Evolutionary conservation across 768 basidiomycete genomes (phyloP).

Genomic region (Lentinula detonsa): DNA sequence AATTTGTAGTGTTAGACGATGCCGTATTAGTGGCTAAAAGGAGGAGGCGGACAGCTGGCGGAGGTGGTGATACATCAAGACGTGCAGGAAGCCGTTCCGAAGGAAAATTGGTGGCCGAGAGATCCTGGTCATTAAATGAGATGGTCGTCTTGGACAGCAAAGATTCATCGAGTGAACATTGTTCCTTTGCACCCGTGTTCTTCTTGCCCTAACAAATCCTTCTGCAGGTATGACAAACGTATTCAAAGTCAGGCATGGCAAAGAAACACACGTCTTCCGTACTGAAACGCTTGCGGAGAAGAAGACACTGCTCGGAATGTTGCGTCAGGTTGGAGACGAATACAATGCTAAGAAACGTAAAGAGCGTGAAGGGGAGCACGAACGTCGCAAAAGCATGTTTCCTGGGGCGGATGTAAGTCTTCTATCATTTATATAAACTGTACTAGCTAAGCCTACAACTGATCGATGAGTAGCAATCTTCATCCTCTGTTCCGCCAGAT

Average conservation of each 20-base stretch:
- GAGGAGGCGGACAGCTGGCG: conserved; percentile 55
- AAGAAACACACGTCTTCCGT: conserved; percentile 92
- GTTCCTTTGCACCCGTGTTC: background rate
- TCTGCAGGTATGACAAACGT: conserved; percentile 81
- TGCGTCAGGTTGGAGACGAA: conserved; percentile 92
- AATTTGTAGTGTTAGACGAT: conserved; percentile 90
- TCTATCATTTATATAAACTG: background rate
- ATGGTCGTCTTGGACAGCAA: conserved; percentile 95
- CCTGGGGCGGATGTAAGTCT: conserved; percentile 34
- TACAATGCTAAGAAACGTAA: conserved; percentile 82
- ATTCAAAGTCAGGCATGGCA: conserved; percentile 89
- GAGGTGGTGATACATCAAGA: conserved; percentile 28
- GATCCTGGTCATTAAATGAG: conserved; percentile 90
- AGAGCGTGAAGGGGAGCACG: conserved; percentile 91
- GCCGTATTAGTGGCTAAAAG: conserved; percentile 82
- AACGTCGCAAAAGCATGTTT: conserved; percentile 77
- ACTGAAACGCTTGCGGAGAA: conserved; percentile 81
- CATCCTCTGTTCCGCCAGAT: conserved; percentile 47
- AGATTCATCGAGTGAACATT: conserved; percentile 75
- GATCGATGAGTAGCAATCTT: background rate
- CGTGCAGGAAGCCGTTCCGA: conserved; percentile 42
- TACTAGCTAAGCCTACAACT: background rate
- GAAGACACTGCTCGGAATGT: conserved; percentile 75
- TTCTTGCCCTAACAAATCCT: background rate
- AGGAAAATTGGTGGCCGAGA: conserved; percentile 85